These are phyloP conservation scores for Fraxinus ornus DNA, from an alignment of 305 asterid species.

Conservation along the genomic window DNA sequence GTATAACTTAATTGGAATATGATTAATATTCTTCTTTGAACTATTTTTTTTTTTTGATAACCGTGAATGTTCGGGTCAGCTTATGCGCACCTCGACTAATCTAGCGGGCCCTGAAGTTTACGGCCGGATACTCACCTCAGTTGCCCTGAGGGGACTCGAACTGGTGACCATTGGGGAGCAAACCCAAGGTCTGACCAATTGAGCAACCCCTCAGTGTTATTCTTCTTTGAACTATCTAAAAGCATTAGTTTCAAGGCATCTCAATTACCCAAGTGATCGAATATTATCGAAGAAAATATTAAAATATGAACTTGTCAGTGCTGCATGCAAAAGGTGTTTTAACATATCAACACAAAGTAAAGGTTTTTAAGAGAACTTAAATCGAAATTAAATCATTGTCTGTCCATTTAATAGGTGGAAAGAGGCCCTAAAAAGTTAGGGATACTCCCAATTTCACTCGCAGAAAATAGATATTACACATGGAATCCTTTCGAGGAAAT, in stretches of 20 bases:
- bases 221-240: background rate
- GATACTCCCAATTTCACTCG: background rate
- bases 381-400: background rate
- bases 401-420: background rate
- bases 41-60: too few relatives aligned
- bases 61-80: too few relatives aligned
- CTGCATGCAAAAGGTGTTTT: background rate
- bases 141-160: too few relatives aligned
- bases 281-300: background rate
- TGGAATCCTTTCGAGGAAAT: background rate
- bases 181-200: too few relatives aligned
- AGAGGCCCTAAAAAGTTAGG: background rate
- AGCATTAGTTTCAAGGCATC: background rate
- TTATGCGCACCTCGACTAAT: too few relatives aligned
- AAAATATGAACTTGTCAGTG: background rate
- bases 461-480: background rate
- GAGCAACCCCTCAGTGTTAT: too few relatives aligned
- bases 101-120: too few relatives aligned
- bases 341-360: background rate
- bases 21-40: too few relatives aligned
- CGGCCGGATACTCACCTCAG: too few relatives aligned
- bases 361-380: background rate
- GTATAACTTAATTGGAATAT: background rate
- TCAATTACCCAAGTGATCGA: background rate
- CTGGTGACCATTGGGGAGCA: too few relatives aligned